phyloP scores from a whole-genome alignment of 2,329 filamentous ascomycete genomes.

The Sarocladiaceae sp. region DNA sequence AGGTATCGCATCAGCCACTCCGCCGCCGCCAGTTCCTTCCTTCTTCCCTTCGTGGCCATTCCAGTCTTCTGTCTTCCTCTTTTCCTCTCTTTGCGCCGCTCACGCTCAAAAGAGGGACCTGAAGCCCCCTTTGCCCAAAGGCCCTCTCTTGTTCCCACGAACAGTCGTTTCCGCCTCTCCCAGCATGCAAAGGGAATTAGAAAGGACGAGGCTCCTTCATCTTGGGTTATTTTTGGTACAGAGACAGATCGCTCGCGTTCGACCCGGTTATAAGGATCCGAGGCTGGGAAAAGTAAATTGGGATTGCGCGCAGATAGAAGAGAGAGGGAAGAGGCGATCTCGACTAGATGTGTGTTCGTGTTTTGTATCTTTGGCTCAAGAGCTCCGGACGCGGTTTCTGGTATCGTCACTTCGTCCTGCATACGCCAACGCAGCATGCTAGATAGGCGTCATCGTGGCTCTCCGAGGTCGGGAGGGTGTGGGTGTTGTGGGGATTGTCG shows the following conservation, averaged over 20 bases:
- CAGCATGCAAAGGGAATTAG: slow-evolving; percentile 6
- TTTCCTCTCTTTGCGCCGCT: too few relatives aligned
- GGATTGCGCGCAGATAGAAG: not conserved
- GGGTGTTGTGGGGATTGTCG: slow-evolving; percentile 16
- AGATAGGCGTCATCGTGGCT: slow-evolving; percentile 21
- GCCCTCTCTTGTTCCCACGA: too few relatives aligned
- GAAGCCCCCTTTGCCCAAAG: too few relatives aligned
- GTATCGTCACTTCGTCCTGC: slow-evolving; percentile 35
- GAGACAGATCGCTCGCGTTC: too few relatives aligned
- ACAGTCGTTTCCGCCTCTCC: too few relatives aligned
- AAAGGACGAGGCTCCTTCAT: slow-evolving; percentile 8
- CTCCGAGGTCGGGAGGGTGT: slow-evolving; percentile 4
- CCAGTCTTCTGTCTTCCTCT: too few relatives aligned
- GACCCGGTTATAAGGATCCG: too few relatives aligned
- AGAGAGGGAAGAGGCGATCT: too few relatives aligned
- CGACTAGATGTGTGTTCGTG: not conserved
- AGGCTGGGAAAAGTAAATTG: not conserved
- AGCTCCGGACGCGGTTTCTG: not conserved
- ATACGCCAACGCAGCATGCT: slow-evolving; percentile 28
- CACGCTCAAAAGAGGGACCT: too few relatives aligned
- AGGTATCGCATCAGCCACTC: slow-evolving; percentile 11
- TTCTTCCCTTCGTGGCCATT: too few relatives aligned
- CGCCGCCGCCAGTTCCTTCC: not conserved
- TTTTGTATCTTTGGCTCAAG: slow-evolving; percentile 2
- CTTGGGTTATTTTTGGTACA: slow-evolving; percentile 8